These are phyloP conservation scores for Fraxinus angustifolia DNA, from an alignment of 305 asterid genomes.

Conservation along the genomic window DNA sequence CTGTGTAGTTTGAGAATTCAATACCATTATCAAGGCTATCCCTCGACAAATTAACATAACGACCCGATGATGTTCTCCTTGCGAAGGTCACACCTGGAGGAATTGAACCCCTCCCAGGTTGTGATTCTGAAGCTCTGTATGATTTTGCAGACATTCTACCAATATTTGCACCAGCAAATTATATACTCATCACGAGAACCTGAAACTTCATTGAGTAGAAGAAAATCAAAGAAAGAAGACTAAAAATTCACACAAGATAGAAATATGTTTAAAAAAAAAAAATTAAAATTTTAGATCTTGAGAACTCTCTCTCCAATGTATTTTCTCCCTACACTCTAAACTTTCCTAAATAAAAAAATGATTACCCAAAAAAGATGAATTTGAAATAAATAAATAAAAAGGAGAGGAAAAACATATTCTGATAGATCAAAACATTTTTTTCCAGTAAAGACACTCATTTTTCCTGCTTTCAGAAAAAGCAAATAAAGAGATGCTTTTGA, in stretches of 20 bases:
- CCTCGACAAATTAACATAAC: conserved; percentile 72
- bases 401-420: not conserved
- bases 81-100: conserved; percentile 60
- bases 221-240: conserved; percentile 4
- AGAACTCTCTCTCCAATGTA: not conserved
- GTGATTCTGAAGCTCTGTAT: conserved; percentile 40
- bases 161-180: conserved; percentile 20
- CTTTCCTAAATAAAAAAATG: not conserved
- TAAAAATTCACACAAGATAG: not conserved
- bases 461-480: conserved; percentile 20
- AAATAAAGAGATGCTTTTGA: conserved; percentile 29
- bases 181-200: conserved; percentile 36
- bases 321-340: not conserved
- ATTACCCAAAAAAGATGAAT: too few species aligned
- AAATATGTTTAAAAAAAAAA: not conserved
- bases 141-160: conserved; percentile 63
- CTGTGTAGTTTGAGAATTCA: conserved; percentile 65
- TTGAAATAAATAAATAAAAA: not conserved
- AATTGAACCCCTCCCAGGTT: conserved; percentile 35
- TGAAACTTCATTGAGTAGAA: conserved; percentile 27
- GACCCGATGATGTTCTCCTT: conserved; percentile 73
- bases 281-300: not conserved
- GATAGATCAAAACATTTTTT: conserved; percentile 18
- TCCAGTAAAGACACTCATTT: conserved; percentile 14
- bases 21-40: conserved; percentile 68